A percentile compares a stretch with the other conserved stretches of the same genome.
Conservation (phyloP, 495 filamentous ascomycete genomes). For the Daldinia vernicosa region DNA sequence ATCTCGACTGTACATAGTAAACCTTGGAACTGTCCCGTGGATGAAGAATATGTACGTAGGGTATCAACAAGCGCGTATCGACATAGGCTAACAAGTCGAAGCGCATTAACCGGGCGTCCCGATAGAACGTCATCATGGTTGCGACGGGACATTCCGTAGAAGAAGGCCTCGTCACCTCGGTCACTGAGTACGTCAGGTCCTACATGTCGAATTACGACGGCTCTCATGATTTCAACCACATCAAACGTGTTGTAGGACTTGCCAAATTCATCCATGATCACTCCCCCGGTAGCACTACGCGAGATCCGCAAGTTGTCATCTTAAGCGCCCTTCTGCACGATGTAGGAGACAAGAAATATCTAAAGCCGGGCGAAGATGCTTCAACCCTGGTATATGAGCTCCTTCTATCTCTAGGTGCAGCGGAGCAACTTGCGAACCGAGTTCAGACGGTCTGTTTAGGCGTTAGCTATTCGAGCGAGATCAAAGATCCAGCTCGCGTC, state of each 20-base stretch:
- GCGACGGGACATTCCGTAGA: slow-evolving; percentile 45
- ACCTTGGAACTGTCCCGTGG: slow-evolving; percentile 22
- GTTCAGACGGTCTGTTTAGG: slow-evolving; percentile 75
- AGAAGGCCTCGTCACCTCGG: slow-evolving; percentile 56
- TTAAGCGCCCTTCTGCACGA: slow-evolving; percentile 86
- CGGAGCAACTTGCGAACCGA: slow-evolving; percentile 62
- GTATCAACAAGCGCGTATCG: slow-evolving; percentile 41
- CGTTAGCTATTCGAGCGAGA: slow-evolving; percentile 82
- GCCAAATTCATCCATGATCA: slow-evolving; percentile 68
- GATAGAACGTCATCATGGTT: slow-evolving; percentile 33
- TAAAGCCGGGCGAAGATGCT: slow-evolving; percentile 59
- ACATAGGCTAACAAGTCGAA: slow-evolving; percentile 35
- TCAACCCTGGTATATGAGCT: slow-evolving; percentile 64
- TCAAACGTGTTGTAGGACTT: slow-evolving; percentile 78
- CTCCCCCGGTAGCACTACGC: slow-evolving; percentile 46
- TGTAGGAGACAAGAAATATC: slow-evolving; percentile 86
- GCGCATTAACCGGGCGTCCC: slow-evolving; percentile 29
- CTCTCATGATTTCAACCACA: slow-evolving; percentile 86
- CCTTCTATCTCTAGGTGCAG: slow-evolving; percentile 65
- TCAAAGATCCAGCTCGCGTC: slow-evolving; percentile 64
- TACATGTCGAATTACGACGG: slow-evolving; percentile 87
- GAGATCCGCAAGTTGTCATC: slow-evolving; percentile 66
- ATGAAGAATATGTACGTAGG: slow-evolving; percentile 26
- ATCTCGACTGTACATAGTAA: slow-evolving; percentile 17
- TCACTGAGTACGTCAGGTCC: slow-evolving; percentile 65